These are phyloP conservation scores for Cymbopogon citratus DNA, from an alignment of 176 grass and related monocot genomes.

Conservation along the genomic window DNA sequence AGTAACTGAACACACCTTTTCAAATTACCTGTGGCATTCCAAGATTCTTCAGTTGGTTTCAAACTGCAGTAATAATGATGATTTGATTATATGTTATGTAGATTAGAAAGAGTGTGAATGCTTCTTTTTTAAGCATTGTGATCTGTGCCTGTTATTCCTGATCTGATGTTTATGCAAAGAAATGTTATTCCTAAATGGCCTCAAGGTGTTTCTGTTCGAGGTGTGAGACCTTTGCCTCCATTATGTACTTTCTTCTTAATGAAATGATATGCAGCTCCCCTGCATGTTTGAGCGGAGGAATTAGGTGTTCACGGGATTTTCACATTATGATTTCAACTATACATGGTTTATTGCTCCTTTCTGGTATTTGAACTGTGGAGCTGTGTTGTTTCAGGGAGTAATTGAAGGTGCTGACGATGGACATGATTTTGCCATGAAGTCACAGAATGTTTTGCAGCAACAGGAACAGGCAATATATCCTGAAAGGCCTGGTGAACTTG, in stretches of 20 bases:
- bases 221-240: neutral
- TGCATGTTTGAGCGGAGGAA: neutral
- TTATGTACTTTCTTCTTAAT: neutral
- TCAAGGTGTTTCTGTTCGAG: neutral
- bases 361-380: neutral
- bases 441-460: constrained; percentile 5
- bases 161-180: constrained; percentile 13
- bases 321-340: neutral
- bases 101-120: neutral
- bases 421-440: neutral
- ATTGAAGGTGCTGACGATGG: constrained; percentile 4
- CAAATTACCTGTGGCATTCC: neutral
- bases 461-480: constrained; percentile 31
- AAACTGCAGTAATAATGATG: neutral
- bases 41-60: neutral
- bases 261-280: neutral
- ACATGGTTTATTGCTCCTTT: neutral
- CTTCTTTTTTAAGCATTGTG: neutral
- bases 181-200: neutral
- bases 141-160: neutral
- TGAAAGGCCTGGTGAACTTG: constrained; percentile 42
- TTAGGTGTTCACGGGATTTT: neutral
- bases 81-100: neutral
- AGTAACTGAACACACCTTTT: neutral
- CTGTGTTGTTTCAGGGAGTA: constrained; percentile 37